Percentiles rank a stretch among this genome's conserved stretches.
These are phyloP conservation scores for Podospora didyma DNA, from an alignment of 495 filamentous ascomycete genomes.

Conservation along the genomic window DNA sequence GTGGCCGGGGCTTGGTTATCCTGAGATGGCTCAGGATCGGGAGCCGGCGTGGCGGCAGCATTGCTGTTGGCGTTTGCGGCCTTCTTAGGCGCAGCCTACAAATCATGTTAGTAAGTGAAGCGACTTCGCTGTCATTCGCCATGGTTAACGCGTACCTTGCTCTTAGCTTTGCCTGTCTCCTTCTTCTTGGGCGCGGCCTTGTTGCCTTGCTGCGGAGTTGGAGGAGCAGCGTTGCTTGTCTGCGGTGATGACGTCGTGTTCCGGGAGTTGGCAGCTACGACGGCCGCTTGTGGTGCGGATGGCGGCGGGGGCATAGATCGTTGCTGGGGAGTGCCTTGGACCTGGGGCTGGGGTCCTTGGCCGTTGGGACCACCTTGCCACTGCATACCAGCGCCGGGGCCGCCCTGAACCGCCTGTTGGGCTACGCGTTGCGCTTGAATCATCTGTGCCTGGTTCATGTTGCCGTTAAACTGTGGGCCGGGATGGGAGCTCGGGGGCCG, in stretches of 20 bases:
- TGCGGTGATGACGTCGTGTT: slow-evolving; percentile 77
- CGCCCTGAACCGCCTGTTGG: slow-evolving; percentile 31
- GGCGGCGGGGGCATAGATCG: slow-evolving; percentile 87
- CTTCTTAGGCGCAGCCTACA: slow-evolving; percentile 65
- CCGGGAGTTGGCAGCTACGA: slow-evolving; percentile 46
- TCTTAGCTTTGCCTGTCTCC: slow-evolving; percentile 59
- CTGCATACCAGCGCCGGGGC: slow-evolving; percentile 39
- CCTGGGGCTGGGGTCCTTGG: slow-evolving; percentile 52
- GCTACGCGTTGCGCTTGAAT: slow-evolving; percentile 26
- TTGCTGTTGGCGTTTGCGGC: slow-evolving; percentile 45
- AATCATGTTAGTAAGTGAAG: slow-evolving; percentile 38
- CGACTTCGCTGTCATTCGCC: slow-evolving; percentile 22
- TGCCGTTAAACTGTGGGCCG: slow-evolving; percentile 53
- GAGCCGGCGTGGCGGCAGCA: slow-evolving; percentile 67
- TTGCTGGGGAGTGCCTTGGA: slow-evolving; percentile 71
- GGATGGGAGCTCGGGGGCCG: slow-evolving; percentile 85
- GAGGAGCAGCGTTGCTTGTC: slow-evolving; percentile 68
- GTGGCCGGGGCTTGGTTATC: slow-evolving; percentile 79
- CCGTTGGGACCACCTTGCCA: slow-evolving; percentile 62
- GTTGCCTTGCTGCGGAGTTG: slow-evolving; percentile 74
- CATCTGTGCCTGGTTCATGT: slow-evolving; percentile 53
- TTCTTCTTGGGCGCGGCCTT: slow-evolving; percentile 88
- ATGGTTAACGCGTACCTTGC: slow-evolving; percentile 64
- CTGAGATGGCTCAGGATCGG: slow-evolving; percentile 65
- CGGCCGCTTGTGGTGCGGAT: slow-evolving; percentile 61